Base-by-base conservation (phyloP, 2,329 filamentous ascomycete genomes). In the Monilinia fructigena region DNA sequence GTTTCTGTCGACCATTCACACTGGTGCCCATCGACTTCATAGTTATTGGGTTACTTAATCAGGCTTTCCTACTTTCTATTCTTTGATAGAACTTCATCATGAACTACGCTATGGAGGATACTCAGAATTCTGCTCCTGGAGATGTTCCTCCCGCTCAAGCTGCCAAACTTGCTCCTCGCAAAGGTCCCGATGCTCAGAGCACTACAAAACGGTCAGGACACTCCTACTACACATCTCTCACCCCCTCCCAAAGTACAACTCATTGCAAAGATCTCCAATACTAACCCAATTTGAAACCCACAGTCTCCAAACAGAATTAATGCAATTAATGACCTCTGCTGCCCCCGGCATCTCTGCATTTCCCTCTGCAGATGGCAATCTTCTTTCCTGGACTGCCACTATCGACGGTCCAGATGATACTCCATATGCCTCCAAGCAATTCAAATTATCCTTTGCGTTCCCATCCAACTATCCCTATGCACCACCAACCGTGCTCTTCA, bases 281-380 rank as follows among this genome's bases (percentile, higher is more conserved):
- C 61, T 67, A 55, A 64, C 47, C 1, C 26, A 10, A 26, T 48
- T 35, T 12, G 10, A 26, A 53, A 63, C 1, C 20, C 20, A 47
- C 76, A 98, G 95, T 75, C 85, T 99, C 66, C 95, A 99, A 80
- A 96, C 93, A 59, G 95, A 99, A 80, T 85, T 99, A 72, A 98
- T 99, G 94, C 90, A 95, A 78, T 88, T 99, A 73, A 98, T 99
- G 95, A 93, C 93, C 74, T 93, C 93, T 53, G 89, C 93, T 1
- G 93, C 94, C 0, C 92, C 93, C 18, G 95, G 95, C 72, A 89
- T 98, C 75, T 97, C 93, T 66, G 96, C 96, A 70, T 99, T 99
- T 78, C 95, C 95, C 38, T 89, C 92, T 67, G 89, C 89, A 47
- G 92, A 96, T 76, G 91, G 92, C 77, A 95, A 97, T 81, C 85